A percentile compares a stretch with the other conserved stretches of the same genome.
These are phyloP conservation scores for Mycena galericulata DNA, from an alignment of 768 basidiomycete species.

Conservation along the genomic window DNA sequence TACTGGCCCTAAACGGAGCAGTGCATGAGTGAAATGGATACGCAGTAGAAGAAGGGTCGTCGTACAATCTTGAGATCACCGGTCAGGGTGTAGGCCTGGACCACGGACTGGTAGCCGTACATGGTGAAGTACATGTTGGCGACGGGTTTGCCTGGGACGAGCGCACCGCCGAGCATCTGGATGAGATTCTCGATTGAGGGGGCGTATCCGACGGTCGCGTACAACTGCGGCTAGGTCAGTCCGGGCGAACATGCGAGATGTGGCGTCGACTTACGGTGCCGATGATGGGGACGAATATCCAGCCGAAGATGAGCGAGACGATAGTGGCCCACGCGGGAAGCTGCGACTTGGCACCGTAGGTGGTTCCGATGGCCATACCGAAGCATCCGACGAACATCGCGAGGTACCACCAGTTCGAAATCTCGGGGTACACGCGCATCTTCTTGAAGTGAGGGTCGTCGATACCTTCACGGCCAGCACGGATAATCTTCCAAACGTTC, in stretches of 20 bases:
- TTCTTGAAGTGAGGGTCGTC: slow-evolving; percentile 51
- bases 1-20: too few species aligned
- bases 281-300: slow-evolving; percentile 59
- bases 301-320: slow-evolving; percentile 59
- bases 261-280: slow-evolving; percentile 53
- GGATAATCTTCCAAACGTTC: slow-evolving; percentile 52
- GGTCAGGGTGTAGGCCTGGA: too few species aligned
- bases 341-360: slow-evolving; percentile 49
- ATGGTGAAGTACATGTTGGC: too few species aligned
- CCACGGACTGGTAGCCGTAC: too few species aligned
- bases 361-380: slow-evolving; percentile 49
- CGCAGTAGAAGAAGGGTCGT: too few species aligned
- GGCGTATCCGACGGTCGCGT: slow-evolving; percentile 55
- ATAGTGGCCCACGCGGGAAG: slow-evolving; percentile 54
- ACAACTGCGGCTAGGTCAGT: slow-evolving; percentile 38
- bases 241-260: not conserved
- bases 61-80: too few species aligned
- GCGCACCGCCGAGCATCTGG: too few species aligned
- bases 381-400: slow-evolving; percentile 45
- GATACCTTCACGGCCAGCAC: slow-evolving; percentile 47
- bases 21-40: too few species aligned
- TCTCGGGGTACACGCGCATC: slow-evolving; percentile 49
- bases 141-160: too few species aligned
- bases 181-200: slow-evolving; percentile 44
- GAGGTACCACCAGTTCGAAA: slow-evolving; percentile 52